phyloP scores from a whole-genome alignment of 768 basidiomycete genomes.

The Dentipellis fragilis region DNA sequence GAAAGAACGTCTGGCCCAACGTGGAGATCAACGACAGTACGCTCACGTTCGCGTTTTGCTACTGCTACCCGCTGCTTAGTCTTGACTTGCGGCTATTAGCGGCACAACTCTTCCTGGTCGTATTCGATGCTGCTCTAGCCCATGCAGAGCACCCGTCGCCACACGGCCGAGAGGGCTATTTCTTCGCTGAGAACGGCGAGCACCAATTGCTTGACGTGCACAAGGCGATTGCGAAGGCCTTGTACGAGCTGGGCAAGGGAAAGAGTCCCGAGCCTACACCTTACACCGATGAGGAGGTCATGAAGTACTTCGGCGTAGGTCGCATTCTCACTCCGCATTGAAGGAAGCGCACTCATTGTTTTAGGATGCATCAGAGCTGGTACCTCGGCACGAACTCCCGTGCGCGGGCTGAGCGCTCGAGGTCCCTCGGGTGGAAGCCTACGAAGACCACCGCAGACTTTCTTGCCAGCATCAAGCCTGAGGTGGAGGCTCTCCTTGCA shows the following conservation, averaged over 20 bases:
- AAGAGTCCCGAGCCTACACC: conserved; percentile 29
- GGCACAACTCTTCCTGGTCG: conserved; percentile 29
- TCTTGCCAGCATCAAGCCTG: conserved; percentile 35
- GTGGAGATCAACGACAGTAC: conserved; percentile 48
- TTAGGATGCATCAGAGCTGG: conserved; percentile 6
- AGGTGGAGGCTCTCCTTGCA: conserved; percentile 25
- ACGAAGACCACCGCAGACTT: conserved; percentile 38
- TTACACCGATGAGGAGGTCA: conserved; percentile 33
- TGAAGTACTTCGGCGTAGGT: conserved; percentile 23
- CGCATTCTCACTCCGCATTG: background rate
- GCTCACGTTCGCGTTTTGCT: background rate
- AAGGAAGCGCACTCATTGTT: background rate
- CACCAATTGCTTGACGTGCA: conserved; percentile 24
- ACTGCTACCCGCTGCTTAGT: too few relatives aligned
- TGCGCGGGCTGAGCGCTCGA: conserved; percentile 31
- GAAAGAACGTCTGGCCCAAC: conserved; percentile 50
- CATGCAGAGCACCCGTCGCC: conserved; percentile 5
- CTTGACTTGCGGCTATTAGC: conserved; percentile 20
- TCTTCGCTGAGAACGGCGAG: conserved; percentile 26
- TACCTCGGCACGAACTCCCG: conserved; percentile 28
- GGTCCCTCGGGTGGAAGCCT: conserved; percentile 44
- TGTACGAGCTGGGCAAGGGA: conserved; percentile 22
- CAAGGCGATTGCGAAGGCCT: conserved; percentile 25
- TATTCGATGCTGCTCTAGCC: conserved; percentile 29
- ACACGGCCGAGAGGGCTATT: conserved; percentile 27